Base-by-base conservation (phyloP, 208 protist genomes). In the Leishmania martiniquensis region DNA sequence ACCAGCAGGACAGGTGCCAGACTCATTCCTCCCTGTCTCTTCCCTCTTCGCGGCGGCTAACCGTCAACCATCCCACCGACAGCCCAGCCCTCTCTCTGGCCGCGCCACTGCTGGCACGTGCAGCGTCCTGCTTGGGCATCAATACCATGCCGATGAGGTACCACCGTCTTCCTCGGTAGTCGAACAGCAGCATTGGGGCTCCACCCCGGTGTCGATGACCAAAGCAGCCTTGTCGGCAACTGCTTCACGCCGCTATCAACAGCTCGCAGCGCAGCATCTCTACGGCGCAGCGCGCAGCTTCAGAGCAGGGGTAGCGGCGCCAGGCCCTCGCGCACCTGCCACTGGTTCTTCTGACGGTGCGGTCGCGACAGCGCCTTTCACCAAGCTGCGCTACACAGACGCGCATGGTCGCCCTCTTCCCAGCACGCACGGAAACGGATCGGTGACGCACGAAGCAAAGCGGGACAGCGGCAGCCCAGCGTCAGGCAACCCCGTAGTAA, bases 81-180 rank as follows among this genome's bases (percentile, higher is more conserved):
- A n/a, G n/a, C n/a, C n/a, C n/a, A n/a, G n/a, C n/a, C n/a, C n/a
- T n/a, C n/a, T n/a, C n/a, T n/a, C n/a, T n/a, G 70, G 68, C 0
- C 32, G 47, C 10, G 77, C 70, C 6, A 72, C 77, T 13, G 39
- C 54, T 17, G 25, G 42, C 44, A 39, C 78, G 22, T 39, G 75
- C 66, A 57, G 44, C 22, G 62, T 13, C 45, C 22, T 66, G 10
- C 6, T 39, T 6, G 55, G 71, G 5, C 72, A 75, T 44, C 72
- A 65, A 9, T 78, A 78, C 52, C 79, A 83, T 45, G n/a, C n/a
- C 20, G 79, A 83, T 22, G 79, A 83, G 54, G 29, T 22, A 1
- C 20, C 32, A 10, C 66, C 68, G 17, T 39, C 47, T 20, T 52
- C 44, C 29, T 55, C 44, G 45, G 45, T 37, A 1, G n/a, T 4